Base-by-base conservation (phyloP, 768 basidiomycete species). In the Hericium rajendrae region DNA sequence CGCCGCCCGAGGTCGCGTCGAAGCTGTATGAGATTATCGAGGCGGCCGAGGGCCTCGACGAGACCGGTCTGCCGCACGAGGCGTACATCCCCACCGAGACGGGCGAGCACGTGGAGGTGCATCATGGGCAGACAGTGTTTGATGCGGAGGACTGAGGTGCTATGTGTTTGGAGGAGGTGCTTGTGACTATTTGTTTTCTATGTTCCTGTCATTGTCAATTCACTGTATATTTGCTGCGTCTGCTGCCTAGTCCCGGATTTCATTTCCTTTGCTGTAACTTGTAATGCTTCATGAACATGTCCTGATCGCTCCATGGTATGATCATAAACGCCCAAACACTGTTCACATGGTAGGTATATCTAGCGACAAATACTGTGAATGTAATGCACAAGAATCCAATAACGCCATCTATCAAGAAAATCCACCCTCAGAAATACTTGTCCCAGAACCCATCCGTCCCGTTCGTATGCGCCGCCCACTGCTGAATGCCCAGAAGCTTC, bases 1-100 rank as follows among this genome's bases (percentile, higher is more conserved):
- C 95, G 4, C 91, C 95, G n/a, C 95, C 97, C 0, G 95, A 98
- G 73, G 91, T 95, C 57, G 94, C 94, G 1, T 90, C 88, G 37
- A 79, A 79, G 61, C 69, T 97, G 62, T 98, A 98, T 71, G 95
- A 98, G 69, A 86, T 97, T 66, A 95, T 99, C 63, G 95, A 98
- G 73, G 88, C 91, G 38, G 92, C 92, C 8, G 94, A 94, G 71
- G 94, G 94, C 38, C 73, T 95, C 51, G 94, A 97, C 67, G 94
- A 97, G 74, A 73, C 76, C 0, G 85, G 84, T 2, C 72, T 95
- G 20, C 93, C 94, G 0, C 80, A 87, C 22, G 74, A 79, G 26
- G 80, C 90, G 2, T 97, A 91, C 68, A 83, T 94, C 26, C 94
- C 94, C 0, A 75, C 79, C 38, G 73, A 78, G 11, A 72, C 72